Evolutionary conservation across 2,329 filamentous ascomycete genomes (phyloP).

Genomic region (Cladosporium sp.): DNA sequence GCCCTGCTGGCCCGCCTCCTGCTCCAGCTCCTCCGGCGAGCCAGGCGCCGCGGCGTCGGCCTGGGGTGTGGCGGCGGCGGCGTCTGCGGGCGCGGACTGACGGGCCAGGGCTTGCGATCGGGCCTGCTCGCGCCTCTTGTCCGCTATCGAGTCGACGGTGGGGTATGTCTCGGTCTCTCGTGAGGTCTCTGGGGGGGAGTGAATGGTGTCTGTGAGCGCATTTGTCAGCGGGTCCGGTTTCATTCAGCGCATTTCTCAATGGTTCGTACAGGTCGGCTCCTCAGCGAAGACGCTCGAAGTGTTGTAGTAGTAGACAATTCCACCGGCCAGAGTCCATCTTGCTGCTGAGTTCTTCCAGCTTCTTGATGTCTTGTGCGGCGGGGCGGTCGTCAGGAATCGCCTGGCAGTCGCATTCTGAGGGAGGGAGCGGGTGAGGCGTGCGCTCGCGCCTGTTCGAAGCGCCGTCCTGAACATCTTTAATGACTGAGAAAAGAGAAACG

Average conservation of each 20-base stretch:
- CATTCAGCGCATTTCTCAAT: background rate
- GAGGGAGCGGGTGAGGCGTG: conserved; percentile 21
- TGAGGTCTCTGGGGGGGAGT: conserved; percentile 35
- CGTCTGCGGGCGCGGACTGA: conserved; percentile 17
- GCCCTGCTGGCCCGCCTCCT: conserved; percentile 78
- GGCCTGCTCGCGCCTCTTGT: conserved; percentile 34
- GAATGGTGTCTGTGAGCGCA: conserved; percentile 20
- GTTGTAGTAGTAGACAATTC: conserved; percentile 87
- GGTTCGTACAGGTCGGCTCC: conserved; percentile 62
- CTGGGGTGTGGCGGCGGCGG: conserved; percentile 18
- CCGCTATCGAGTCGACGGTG: conserved; percentile 40
- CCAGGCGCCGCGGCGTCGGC: conserved; percentile 19
- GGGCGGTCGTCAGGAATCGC: conserved; percentile 53
- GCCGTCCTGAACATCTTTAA: conserved; percentile 47
- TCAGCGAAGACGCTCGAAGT: conserved; percentile 78
- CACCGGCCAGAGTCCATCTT: conserved; percentile 70
- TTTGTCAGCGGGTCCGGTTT: conserved; percentile 13
- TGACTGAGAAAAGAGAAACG: conserved; percentile 3
- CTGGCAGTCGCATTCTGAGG: conserved; percentile 32
- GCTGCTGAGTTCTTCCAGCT: conserved; percentile 73
- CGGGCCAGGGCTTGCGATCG: conserved; percentile 25
- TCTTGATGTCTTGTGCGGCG: conserved; percentile 60
- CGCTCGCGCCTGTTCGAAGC: conserved; percentile 34
- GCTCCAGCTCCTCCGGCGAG: conserved; percentile 57
- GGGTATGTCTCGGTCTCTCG: conserved; percentile 36